Evolutionary conservation across 1,284 basidiomycete genomes (phyloP).

Genomic region (Mycosarcoma mackinlayi): DNA sequence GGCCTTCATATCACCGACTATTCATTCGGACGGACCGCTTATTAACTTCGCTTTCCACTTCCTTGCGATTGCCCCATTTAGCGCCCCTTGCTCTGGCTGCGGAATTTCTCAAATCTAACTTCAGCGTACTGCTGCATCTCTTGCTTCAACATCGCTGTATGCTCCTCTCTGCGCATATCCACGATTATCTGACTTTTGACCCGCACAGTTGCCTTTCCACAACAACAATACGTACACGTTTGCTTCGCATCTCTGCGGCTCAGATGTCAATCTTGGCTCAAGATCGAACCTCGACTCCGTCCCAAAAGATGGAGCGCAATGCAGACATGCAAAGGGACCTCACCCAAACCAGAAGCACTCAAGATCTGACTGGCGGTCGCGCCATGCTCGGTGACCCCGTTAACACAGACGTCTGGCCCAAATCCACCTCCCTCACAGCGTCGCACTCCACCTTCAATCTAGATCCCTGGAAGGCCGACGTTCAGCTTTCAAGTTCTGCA

Average conservation of each 20-base stretch:
- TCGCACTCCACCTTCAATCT: constrained; percentile 5
- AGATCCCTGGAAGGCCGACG: constrained; percentile 11
- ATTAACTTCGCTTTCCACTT: not conserved
- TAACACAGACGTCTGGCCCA: constrained; percentile 9
- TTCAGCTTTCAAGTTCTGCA: constrained; percentile 2
- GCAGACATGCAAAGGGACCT: not conserved
- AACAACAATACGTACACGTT: too few relatives aligned
- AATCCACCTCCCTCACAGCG: not conserved
- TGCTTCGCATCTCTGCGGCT: not conserved
- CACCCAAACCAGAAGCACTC: not conserved
- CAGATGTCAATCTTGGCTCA: constrained; percentile 2
- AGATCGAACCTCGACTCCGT: not conserved
- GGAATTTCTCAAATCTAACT: not conserved
- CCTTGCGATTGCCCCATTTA: not conserved
- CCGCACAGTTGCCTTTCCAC: too few relatives aligned
- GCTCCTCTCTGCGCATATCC: not conserved
- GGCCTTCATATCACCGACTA: too few relatives aligned
- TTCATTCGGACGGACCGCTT: too few relatives aligned
- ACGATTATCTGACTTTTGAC: too few relatives aligned
- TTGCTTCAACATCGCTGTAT: not conserved
- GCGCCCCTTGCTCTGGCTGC: constrained; percentile 4
- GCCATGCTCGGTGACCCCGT: constrained; percentile 1
- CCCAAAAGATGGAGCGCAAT: not conserved
- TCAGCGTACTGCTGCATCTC: constrained; percentile 8
- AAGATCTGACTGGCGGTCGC: not conserved